These are phyloP conservation scores for Hibiscus mutabilis DNA, from an alignment of 345 rosid species.

Conservation along the genomic window DNA sequence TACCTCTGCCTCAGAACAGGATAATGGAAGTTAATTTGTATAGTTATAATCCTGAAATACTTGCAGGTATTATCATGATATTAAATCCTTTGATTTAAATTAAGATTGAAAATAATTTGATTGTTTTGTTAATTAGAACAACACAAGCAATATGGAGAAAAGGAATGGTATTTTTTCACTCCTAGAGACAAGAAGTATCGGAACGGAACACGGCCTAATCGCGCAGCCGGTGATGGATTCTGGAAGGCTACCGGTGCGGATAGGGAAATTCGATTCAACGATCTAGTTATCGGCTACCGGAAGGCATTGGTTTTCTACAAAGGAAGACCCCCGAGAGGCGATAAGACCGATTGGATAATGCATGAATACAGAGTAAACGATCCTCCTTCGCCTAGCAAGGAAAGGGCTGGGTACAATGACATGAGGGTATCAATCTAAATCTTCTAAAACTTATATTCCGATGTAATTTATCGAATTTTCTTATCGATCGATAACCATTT, in stretches of 20 bases:
- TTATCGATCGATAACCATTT: neutral
- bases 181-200: conserved; percentile 10
- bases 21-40: conserved; percentile 3
- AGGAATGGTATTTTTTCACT: conserved; percentile 15
- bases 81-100: neutral
- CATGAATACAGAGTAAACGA: conserved; percentile 11
- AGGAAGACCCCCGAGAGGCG: conserved; percentile 10
- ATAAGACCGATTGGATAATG: conserved; percentile 10
- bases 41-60: neutral
- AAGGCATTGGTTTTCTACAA: conserved; percentile 11
- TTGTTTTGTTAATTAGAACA: neutral
- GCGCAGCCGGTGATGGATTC: neutral
- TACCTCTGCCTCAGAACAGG: conserved; percentile 1
- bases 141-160: conserved; percentile 13
- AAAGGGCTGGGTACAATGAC: neutral
- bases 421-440: neutral
- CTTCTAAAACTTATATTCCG: neutral
- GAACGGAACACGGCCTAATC: conserved; percentile 9
- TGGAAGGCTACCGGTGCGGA: conserved; percentile 13
- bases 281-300: neutral
- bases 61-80: neutral
- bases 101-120: neutral
- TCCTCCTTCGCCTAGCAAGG: neutral
- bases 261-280: neutral
- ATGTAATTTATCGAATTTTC: neutral